Evolutionary conservation across 1,284 basidiomycete genomes (phyloP).

Genomic region (Malassezia caprae): DNA sequence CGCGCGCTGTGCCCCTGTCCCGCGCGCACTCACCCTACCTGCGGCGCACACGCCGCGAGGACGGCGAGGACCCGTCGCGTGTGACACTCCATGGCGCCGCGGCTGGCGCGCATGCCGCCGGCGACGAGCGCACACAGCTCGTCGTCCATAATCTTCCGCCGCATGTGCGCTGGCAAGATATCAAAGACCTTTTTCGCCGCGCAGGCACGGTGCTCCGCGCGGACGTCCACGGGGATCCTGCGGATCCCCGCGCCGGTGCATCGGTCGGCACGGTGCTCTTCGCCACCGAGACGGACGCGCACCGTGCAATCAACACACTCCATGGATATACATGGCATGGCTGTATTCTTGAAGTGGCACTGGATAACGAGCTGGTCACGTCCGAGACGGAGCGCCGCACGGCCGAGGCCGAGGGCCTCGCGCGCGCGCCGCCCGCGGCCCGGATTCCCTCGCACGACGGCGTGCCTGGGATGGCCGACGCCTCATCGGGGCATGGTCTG

Average conservation of each 20-base stretch:
- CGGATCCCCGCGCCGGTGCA: slow-evolving; percentile 15
- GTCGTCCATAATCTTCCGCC: slow-evolving; percentile 47
- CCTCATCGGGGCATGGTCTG: background rate
- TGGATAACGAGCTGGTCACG: slow-evolving; percentile 2
- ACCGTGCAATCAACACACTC: slow-evolving; percentile 48
- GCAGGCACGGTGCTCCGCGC: slow-evolving; percentile 49
- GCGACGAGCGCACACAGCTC: slow-evolving; percentile 70
- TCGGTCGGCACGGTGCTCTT: slow-evolving; percentile 40
- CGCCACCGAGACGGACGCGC: slow-evolving; percentile 47
- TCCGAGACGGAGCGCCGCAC: background rate
- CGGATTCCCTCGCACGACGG: background rate
- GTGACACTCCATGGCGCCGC: slow-evolving; percentile 11
- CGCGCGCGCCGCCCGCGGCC: background rate
- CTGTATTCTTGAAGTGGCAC: slow-evolving; percentile 35
- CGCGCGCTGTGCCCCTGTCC: background rate
- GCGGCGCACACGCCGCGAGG: background rate
- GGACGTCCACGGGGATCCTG: slow-evolving; percentile 47
- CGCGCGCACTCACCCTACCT: background rate
- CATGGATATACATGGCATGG: slow-evolving; percentile 49
- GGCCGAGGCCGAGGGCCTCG: background rate
- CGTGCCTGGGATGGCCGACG: background rate
- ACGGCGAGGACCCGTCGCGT: background rate
- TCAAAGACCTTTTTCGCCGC: slow-evolving; percentile 49
- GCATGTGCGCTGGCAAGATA: slow-evolving; percentile 49
- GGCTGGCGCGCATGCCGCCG: slow-evolving; percentile 24